phyloP scores from a whole-genome alignment of 2,329 filamentous ascomycete species.

The Colletotrichum euphorbiae region DNA sequence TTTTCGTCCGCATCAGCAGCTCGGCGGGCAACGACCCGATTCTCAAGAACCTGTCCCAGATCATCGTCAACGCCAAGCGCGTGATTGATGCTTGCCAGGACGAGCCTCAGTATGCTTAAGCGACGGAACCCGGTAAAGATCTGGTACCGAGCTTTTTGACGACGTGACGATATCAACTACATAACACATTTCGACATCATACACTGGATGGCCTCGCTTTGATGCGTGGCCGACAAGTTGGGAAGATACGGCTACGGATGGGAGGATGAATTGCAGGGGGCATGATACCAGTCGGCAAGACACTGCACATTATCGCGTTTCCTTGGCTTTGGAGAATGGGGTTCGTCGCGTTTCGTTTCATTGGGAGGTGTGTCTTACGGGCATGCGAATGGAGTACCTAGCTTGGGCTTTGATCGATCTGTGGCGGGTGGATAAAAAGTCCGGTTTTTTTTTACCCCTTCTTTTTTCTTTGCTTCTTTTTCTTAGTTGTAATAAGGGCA shows the following conservation, averaged over 20 bases:
- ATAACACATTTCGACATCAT: slow-evolving; percentile 40
- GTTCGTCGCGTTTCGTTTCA: slow-evolving; percentile 24
- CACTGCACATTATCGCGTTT: slow-evolving; percentile 37
- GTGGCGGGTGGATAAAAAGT: slow-evolving; percentile 27
- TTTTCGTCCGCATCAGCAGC: slow-evolving; percentile 63
- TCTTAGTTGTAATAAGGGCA: slow-evolving; percentile 19
- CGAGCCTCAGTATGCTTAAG: slow-evolving; percentile 38
- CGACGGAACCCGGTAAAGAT: slow-evolving; percentile 5
- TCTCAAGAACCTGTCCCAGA: slow-evolving; percentile 59
- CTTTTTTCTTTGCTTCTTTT: slow-evolving; percentile 3
- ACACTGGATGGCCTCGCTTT: slow-evolving; percentile 22
- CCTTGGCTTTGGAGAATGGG: slow-evolving; percentile 34
- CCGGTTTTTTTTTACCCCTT: slow-evolving; percentile 8
- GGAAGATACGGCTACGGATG: slow-evolving; percentile 3
- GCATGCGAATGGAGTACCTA: slow-evolving; percentile 33
- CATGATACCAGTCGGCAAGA: slow-evolving; percentile 23
- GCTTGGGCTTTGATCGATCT: slow-evolving; percentile 27
- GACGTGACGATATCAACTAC: slow-evolving; percentile 41
- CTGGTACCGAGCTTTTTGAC: slow-evolving; percentile 24
- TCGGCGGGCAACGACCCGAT: slow-evolving; percentile 59
- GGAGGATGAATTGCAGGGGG: background rate
- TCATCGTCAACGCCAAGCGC: slow-evolving; percentile 53
- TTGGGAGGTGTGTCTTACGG: slow-evolving; percentile 31
- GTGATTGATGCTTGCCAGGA: slow-evolving; percentile 44
- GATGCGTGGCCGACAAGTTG: slow-evolving; percentile 1